phyloP scores from a whole-genome alignment of 257 asterid species.

The Ballota nigra region DNA sequence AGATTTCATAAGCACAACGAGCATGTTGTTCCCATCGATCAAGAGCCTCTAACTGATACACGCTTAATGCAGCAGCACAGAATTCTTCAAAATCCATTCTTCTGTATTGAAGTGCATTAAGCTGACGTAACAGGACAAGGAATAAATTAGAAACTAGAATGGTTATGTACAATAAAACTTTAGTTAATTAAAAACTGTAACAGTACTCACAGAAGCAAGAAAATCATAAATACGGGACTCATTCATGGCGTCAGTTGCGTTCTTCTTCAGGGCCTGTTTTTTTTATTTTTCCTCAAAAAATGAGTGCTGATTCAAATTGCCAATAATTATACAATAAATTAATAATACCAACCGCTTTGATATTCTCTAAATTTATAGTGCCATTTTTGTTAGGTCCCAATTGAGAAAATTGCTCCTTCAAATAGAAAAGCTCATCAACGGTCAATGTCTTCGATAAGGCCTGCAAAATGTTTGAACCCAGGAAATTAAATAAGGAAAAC shows the following conservation, averaged over 20 bases:
- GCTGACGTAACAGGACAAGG: conserved; percentile 37
- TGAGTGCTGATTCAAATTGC: conserved; percentile 11
- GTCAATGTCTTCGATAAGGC: conserved; percentile 75
- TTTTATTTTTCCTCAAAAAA: no score
- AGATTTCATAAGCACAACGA: conserved; percentile 81
- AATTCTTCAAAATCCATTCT: conserved; percentile 94
- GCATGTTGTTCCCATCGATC: conserved; percentile 92
- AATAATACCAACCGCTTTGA: conserved; percentile 52
- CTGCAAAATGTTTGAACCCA: conserved; percentile 44
- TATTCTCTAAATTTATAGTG: conserved; percentile 59
- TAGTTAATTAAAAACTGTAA: not conserved
- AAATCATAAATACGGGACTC: conserved; percentile 75
- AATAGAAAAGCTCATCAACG: conserved; percentile 63
- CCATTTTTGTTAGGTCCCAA: conserved; percentile 75
- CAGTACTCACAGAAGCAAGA: conserved; percentile 59
- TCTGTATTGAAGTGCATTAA: conserved; percentile 82
- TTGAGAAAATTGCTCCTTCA: conserved; percentile 65
- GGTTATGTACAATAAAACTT: not conserved
- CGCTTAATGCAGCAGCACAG: conserved; percentile 75
- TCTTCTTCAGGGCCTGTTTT: conserved; percentile 63
- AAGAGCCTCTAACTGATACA: conserved; percentile 76
- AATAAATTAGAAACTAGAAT: conserved; percentile 18
- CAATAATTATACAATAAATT: no score
- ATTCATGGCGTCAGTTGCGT: conserved; percentile 81
- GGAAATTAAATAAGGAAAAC: not conserved